Evolutionary conservation across 75 land plant genomes (phyloP).

Genomic region (Ceratopteris richardii): DNA sequence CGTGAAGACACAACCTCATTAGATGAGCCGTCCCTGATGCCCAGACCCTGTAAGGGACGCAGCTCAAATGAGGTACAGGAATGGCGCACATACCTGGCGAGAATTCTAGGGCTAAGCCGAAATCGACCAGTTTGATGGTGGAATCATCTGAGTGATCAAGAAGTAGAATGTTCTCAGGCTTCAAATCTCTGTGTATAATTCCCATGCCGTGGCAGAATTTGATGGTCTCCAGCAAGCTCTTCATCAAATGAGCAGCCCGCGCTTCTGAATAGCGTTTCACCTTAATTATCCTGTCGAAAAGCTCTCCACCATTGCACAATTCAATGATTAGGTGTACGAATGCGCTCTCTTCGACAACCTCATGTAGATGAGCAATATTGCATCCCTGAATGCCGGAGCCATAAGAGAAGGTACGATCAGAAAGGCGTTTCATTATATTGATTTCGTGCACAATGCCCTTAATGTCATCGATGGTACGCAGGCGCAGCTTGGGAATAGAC

Average conservation of each 20-base stretch:
- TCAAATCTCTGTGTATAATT: no score
- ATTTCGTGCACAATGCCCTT: not conserved
- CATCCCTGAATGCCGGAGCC: no score
- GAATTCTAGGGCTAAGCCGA: conserved; percentile 53
- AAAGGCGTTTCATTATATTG: not conserved
- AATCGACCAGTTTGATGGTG: conserved; percentile 37
- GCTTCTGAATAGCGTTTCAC: conserved; percentile 15
- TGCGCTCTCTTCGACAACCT: conserved; percentile 27
- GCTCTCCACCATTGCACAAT: conserved; percentile 28
- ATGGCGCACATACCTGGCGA: not conserved
- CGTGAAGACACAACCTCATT: not conserved
- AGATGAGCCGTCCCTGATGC: not conserved
- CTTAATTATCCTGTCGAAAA: conserved; percentile 26
- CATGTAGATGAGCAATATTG: conserved; percentile 27
- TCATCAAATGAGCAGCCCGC: conserved; percentile 28
- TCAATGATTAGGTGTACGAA: conserved; percentile 36
- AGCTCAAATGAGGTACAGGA: not conserved
- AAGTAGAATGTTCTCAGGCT: no score
- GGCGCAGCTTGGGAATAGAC: not conserved
- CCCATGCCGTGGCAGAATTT: conserved; percentile 43
- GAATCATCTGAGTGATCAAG: conserved; percentile 54
- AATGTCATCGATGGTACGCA: not conserved
- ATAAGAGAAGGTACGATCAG: not conserved
- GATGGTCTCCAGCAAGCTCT: conserved; percentile 26
- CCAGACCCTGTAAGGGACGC: no score